phyloP scores from a whole-genome alignment of 371 early-diverging fungal genomes.

The Capniomyces stellatus region DNA sequence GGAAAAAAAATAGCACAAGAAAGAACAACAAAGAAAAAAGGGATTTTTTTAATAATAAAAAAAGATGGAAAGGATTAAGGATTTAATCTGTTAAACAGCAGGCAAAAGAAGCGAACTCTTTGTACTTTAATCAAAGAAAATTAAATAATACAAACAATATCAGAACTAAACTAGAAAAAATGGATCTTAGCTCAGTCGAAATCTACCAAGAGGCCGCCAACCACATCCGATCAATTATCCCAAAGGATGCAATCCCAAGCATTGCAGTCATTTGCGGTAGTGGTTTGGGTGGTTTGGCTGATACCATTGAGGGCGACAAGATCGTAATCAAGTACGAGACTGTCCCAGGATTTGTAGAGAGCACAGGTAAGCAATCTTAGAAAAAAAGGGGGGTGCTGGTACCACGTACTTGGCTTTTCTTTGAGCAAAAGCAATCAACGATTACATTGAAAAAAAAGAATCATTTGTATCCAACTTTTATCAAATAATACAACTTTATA shows the following conservation, averaged over 20 bases:
- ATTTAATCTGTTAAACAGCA: no score
- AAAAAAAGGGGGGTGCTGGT: background rate
- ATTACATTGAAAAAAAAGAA: no score
- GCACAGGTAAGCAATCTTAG: conserved; percentile 52
- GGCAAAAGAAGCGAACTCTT: no score
- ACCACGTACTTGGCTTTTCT: no score
- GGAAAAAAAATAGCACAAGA: no score
- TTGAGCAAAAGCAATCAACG: no score
- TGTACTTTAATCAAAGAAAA: no score
- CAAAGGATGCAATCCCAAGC: conserved; percentile 12
- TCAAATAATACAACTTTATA: background rate
- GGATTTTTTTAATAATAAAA: no score
- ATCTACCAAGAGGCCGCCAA: conserved; percentile 5
- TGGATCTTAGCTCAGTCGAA: background rate
- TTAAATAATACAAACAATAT: no score
- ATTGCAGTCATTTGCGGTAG: conserved; percentile 84
- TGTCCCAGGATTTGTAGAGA: conserved; percentile 69
- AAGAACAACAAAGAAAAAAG: no score
- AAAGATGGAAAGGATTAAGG: no score
- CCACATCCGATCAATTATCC: background rate
- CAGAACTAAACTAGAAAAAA: background rate
- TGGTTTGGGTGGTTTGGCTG: conserved; percentile 72
- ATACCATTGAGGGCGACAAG: conserved; percentile 38
- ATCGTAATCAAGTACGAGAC: conserved; percentile 54
- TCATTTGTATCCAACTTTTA: background rate